These are phyloP conservation scores for Bonia amplexicaulis DNA, from an alignment of 176 grass and related monocot genomes.

Conservation along the genomic window DNA sequence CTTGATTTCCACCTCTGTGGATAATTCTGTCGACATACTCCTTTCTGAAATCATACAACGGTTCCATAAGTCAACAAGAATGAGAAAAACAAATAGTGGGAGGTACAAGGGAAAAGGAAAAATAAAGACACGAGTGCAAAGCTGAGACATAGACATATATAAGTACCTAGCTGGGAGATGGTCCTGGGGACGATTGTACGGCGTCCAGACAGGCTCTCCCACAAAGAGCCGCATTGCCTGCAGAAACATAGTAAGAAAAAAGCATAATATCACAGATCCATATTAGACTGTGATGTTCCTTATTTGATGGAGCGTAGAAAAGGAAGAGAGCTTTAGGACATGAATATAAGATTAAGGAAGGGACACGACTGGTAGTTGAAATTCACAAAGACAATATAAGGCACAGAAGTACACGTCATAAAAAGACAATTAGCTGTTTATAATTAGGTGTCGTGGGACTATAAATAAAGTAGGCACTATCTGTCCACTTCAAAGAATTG, in stretches of 20 bases:
- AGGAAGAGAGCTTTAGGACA: background rate
- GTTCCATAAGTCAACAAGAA: background rate
- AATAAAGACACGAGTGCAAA: background rate
- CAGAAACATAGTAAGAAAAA: background rate
- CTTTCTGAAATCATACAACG: conserved; percentile 51
- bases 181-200: conserved; percentile 78
- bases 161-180: conserved; percentile 70
- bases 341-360: background rate
- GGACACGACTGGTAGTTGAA: background rate
- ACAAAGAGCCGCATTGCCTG: conserved; percentile 95
- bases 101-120: background rate
- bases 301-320: background rate
- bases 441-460: background rate
- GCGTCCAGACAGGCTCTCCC: conserved; percentile 85
- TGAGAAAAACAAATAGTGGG: background rate
- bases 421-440: background rate
- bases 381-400: background rate
- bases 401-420: background rate
- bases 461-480: background rate
- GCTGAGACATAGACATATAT: background rate
- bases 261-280: background rate
- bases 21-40: conserved; percentile 59
- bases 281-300: background rate
- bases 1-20: conserved; percentile 44
- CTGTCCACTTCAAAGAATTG: background rate